Conservation (phyloP, 2,329 filamentous ascomycete genomes). For the Trichoderma aggressivum region DNA sequence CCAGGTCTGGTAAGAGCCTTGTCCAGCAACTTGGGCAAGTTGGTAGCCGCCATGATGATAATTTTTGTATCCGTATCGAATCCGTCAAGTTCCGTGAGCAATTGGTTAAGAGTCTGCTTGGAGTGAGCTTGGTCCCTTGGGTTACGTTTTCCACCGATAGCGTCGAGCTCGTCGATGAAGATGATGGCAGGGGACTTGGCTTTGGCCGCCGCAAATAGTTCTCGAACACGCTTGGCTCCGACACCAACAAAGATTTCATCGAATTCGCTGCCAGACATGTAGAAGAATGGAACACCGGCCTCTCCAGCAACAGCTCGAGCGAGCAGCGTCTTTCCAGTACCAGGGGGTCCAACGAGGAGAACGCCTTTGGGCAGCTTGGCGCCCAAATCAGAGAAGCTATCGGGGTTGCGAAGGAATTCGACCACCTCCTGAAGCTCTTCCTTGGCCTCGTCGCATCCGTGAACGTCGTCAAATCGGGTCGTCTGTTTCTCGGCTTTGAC, state of each 20-base stretch:
- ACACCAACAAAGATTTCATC: constrained; percentile 98
- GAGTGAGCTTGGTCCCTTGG: constrained; percentile 90
- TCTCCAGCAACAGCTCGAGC: constrained; percentile 95
- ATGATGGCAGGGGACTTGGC: constrained; percentile 87
- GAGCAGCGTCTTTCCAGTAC: constrained; percentile 94
- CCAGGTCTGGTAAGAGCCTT: constrained; percentile 92
- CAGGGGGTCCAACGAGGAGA: constrained; percentile 88
- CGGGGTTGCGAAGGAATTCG: constrained; percentile 90
- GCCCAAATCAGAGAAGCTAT: constrained; percentile 88
- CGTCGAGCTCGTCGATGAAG: constrained; percentile 92
- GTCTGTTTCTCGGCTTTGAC: constrained; percentile 91
- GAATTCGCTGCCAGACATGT: constrained; percentile 99
- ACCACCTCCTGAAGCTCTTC: constrained; percentile 96
- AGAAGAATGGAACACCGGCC: constrained; percentile 97
- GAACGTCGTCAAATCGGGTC: constrained; percentile 87
- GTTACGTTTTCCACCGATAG: constrained; percentile 91
- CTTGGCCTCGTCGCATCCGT: constrained; percentile 97
- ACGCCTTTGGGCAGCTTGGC: constrained; percentile 97
- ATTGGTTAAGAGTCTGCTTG: constrained; percentile 95
- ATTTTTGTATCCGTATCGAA: constrained; percentile 94
- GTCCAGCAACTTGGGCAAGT: constrained; percentile 90
- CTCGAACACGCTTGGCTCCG: constrained; percentile 91
- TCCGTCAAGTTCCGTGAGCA: constrained; percentile 93
- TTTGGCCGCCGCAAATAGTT: constrained; percentile 81
- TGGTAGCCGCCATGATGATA: constrained; percentile 93